These are phyloP conservation scores for Lentinus brumalis DNA, from an alignment of 768 basidiomycete species.

Conservation along the genomic window DNA sequence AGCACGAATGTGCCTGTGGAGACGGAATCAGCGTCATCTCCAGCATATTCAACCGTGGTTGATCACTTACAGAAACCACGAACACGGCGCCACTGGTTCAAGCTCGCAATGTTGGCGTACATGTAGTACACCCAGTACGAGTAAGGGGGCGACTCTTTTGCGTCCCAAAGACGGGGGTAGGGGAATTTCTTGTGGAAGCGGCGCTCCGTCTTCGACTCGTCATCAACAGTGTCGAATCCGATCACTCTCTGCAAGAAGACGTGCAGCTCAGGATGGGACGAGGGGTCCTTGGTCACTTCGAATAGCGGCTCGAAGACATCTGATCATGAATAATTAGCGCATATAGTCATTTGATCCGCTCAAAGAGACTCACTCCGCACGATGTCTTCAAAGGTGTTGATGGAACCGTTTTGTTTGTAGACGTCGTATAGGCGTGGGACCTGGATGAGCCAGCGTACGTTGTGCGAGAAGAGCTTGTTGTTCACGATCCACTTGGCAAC, in stretches of 20 bases:
- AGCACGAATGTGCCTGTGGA: slow-evolving; percentile 89
- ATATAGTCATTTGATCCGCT: too few species aligned
- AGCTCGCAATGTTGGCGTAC: slow-evolving; percentile 93
- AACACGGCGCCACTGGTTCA: slow-evolving; percentile 88
- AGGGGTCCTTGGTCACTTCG: slow-evolving; percentile 92
- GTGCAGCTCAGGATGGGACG: slow-evolving; percentile 90
- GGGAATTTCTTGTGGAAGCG: slow-evolving; percentile 94
- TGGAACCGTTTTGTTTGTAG: slow-evolving; percentile 85
- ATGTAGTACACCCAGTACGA: slow-evolving; percentile 99
- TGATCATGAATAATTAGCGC: slow-evolving; percentile 31
- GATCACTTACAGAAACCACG: slow-evolving; percentile 84
- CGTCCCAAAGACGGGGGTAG: slow-evolving; percentile 88
- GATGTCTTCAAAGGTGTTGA: slow-evolving; percentile 89
- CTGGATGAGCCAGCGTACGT: slow-evolving; percentile 97
- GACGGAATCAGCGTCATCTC: background rate
- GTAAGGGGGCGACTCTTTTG: slow-evolving; percentile 88
- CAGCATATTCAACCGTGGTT: background rate
- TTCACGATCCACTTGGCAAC: slow-evolving; percentile 95
- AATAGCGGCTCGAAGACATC: slow-evolving; percentile 94
- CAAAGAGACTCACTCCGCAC: slow-evolving; percentile 67
- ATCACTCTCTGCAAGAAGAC: slow-evolving; percentile 93
- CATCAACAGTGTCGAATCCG: slow-evolving; percentile 98
- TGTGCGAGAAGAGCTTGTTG: slow-evolving; percentile 93
- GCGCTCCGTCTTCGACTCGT: slow-evolving; percentile 93
- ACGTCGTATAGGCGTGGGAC: slow-evolving; percentile 93